Conservation (phyloP, 1,284 basidiomycete species). For the Leccinum griseonigrum region DNA sequence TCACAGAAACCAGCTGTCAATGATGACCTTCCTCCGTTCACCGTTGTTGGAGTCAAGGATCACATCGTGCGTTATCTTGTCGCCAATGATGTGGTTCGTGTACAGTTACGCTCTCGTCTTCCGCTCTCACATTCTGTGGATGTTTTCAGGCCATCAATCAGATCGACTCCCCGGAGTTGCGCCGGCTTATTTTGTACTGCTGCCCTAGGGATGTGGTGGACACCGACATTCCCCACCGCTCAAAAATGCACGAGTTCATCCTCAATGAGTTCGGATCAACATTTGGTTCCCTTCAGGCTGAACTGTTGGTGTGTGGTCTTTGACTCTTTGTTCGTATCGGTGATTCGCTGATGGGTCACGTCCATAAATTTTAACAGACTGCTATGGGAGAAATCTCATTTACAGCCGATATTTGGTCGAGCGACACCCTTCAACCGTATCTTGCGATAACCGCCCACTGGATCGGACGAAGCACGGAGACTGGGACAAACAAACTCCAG, state of each 20-base stretch:
- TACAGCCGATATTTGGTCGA: not conserved
- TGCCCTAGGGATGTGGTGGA: not conserved
- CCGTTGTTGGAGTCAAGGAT: not conserved
- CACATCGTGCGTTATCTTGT: not conserved
- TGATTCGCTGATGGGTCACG: not conserved
- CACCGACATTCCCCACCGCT: not conserved
- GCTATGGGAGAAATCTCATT: not conserved
- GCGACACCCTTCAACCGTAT: not conserved
- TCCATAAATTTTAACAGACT: not conserved
- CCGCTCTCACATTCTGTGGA: not conserved
- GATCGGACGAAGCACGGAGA: not conserved
- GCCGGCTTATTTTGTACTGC: not conserved
- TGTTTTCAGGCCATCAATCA: not conserved
- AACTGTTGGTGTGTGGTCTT: not conserved
- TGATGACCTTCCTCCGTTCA: not conserved
- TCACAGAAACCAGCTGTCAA: not conserved
- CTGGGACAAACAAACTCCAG: not conserved
- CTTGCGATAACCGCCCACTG: not conserved
- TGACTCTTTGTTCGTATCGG: not conserved
- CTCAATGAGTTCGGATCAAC: not conserved
- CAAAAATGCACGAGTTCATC: not conserved
- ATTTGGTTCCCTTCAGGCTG: not conserved
- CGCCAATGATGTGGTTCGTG: not conserved
- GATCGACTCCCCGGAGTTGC: not conserved
- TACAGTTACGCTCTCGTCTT: not conserved